Evolutionary conservation across 495 filamentous ascomycete species (phyloP), one percentile per base, ranked within the genome.

Genomic region (Xylaria flabelliformis): DNA sequence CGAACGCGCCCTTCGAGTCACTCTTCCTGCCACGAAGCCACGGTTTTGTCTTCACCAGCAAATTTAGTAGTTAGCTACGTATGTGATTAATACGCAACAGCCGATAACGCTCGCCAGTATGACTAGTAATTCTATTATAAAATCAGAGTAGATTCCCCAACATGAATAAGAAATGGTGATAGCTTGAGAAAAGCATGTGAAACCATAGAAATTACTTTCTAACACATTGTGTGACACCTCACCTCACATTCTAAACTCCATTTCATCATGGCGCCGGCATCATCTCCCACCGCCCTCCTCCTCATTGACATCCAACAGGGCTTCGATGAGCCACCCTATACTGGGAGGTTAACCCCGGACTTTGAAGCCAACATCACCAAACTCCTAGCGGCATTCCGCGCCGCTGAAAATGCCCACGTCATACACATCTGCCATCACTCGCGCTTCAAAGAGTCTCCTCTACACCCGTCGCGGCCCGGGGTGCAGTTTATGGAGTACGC

Each of bases 281-380:
- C 64, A 41, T 9, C 29, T 53, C 29, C 82, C 13, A 88, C 87
- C 0, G 87, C 87, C 15, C 80, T 90, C 29, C 77, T 90, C 70
- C 80, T 90, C 58, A 88, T 90, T 66, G 87, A 90, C 80, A 86
- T 88, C 74, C 88, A 90, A 79, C 74, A 80, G 21, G 87, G 78
- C 74, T 86, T 90, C 73, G 76, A 72, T 44, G 75, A 87, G 62
- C 83, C 85, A 8, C 80, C 84, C 80, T 86, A 87, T 42, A 67
- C 77, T 17, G 69, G 69, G 7, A 83, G 85, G 55, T 85, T 82
- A 73, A 87, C 85, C 67, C 83, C 85, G 4, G 65, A 74, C 48
- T 86, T 84, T 66, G 82, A 88, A 73, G 55, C 68, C 34, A 87
- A 87, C 68, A 71, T 87, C 50, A 64, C 75, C 51, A 69, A 79